Percentiles rank a stretch among this genome's conserved stretches.
These are phyloP conservation scores for Suillus decipiens DNA, from an alignment of 768 basidiomycete genomes.

Conservation along the genomic window DNA sequence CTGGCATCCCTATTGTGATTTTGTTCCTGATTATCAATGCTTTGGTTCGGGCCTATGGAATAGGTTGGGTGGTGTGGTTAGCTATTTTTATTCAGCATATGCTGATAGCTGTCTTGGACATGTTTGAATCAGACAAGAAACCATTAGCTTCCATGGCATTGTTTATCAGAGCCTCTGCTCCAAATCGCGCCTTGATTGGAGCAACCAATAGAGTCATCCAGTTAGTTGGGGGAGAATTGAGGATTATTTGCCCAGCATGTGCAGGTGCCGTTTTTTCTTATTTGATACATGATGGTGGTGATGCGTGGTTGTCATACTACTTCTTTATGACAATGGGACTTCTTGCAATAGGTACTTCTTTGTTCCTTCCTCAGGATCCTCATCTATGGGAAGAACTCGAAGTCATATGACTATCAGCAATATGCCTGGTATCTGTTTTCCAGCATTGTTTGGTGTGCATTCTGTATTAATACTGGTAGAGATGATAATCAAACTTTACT, in stretches of 20 bases:
- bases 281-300: background rate
- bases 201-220: background rate
- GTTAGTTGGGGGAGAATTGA: background rate
- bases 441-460: too few species aligned
- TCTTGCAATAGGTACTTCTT: background rate
- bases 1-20: background rate
- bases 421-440: too few species aligned
- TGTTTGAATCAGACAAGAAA: too few species aligned
- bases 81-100: too few species aligned
- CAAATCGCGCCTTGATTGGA: background rate
- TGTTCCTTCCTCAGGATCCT: background rate
- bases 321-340: background rate
- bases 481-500: too few species aligned
- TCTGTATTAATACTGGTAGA: too few species aligned
- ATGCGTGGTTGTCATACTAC: background rate
- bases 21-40: background rate
- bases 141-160: background rate
- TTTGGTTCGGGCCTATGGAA: background rate
- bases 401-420: background rate
- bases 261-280: background rate
- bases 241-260: background rate
- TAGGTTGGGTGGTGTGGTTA: too few species aligned
- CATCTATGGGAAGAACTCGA: background rate
- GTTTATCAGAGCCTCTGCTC: constrained; percentile 9
- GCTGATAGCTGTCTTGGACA: too few species aligned